Evolutionary conservation across 495 filamentous ascomycete species (phyloP).

Genomic region (Penicillium coprophilum): DNA sequence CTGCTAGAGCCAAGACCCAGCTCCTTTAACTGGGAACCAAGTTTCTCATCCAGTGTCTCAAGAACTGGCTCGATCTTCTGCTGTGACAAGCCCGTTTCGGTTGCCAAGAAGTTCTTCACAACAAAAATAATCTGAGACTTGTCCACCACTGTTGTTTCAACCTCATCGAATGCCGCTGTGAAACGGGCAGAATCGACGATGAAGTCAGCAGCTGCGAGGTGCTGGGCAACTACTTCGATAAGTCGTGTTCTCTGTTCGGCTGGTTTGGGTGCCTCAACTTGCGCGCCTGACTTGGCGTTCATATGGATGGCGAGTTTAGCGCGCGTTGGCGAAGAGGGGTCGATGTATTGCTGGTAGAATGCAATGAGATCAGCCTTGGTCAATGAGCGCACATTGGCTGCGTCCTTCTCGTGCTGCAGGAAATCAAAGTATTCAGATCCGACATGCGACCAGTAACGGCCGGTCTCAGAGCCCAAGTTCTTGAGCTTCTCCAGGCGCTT

Average conservation of each 20-base stretch:
- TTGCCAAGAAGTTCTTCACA: conserved; percentile 50
- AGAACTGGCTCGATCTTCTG: conserved; percentile 45
- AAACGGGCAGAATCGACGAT: conserved; percentile 46
- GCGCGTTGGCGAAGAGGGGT: conserved; percentile 67
- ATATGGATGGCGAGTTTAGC: conserved; percentile 84
- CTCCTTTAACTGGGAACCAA: conserved; percentile 43
- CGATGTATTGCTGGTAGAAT: conserved; percentile 77
- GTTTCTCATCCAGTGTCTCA: conserved; percentile 44
- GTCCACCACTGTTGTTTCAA: conserved; percentile 49
- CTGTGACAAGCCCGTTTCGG: conserved; percentile 44
- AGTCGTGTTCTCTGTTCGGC: conserved; percentile 57
- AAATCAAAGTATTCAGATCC: conserved; percentile 88
- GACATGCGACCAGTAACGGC: conserved; percentile 81
- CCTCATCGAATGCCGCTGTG: conserved; percentile 40
- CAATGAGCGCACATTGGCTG: conserved; percentile 67
- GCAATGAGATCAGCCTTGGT: conserved; percentile 75
- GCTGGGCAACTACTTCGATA: conserved; percentile 47
- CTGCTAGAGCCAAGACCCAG: conserved; percentile 37
- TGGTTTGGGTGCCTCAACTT: conserved; percentile 32
- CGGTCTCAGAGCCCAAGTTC: conserved; percentile 82
- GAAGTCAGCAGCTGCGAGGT: conserved; percentile 54
- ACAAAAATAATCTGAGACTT: conserved; percentile 42
- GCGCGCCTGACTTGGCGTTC: conserved; percentile 63
- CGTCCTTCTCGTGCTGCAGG: conserved; percentile 74
- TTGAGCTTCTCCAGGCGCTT: conserved; percentile 90